Evolutionary conservation across 306 rosid genomes (phyloP), one percentile per base, ranked within the genome.

Genomic region (Bauhinia variegata): DNA sequence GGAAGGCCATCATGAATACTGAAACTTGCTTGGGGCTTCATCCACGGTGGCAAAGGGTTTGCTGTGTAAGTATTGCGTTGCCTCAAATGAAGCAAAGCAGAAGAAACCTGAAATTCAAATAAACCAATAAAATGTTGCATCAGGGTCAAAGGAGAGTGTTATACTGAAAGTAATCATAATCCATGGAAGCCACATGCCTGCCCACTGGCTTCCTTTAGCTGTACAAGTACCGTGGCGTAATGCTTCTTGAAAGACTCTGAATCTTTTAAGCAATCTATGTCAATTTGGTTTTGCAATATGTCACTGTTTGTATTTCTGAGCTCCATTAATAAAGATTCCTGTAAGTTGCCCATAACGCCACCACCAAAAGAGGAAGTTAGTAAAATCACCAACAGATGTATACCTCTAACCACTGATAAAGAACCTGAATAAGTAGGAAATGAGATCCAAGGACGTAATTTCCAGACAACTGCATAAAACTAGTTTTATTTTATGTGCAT

Each of bases 111-210:
- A 84, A 83, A 32, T 34, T n/a, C 36, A 64, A 67, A 63, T 46
- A 71, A 71, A 51, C 48, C 56, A 70, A 70, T 70, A 66, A 70
- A 51, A 55, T 39, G 60, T 65, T 69, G 51, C 65, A 68, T 53
- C 76, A 52, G 56, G 63, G 70, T 31, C 61, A 63, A 49, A 3
- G 18, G 34, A 74, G 63, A 68, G 55, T 47, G 42, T 61, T 39
- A 68, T 15, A 50, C 11, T 30, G 15, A 55, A 67, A 47, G 6
- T 52, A 68, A 67, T 47, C 38, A 67, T 63, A 78, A 83, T 72
- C 65, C 68, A 85, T 6, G 90, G 96, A 91, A 88, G 97, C 92
- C 93, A 83, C 96, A 87, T 85, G 96, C 96, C 96, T 89, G 86
- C 80, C 79, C 91, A 87, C 91, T 85, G 95, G 95, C 96, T 89